Evolutionary conservation across 2,329 filamentous ascomycete genomes (phyloP).

Genomic region (Exophiala lecanii-corni): DNA sequence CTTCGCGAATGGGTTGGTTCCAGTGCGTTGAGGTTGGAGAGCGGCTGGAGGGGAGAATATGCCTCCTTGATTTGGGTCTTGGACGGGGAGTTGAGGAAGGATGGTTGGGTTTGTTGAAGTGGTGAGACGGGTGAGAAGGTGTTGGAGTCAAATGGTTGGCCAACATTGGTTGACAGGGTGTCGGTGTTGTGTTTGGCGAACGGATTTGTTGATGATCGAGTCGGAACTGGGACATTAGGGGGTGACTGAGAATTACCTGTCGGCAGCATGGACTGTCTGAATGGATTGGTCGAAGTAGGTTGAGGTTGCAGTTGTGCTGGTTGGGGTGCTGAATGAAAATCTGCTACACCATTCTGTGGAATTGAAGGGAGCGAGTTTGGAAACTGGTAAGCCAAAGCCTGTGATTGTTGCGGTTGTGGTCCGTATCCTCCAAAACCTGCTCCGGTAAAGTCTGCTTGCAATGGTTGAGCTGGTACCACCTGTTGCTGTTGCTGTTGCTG

Average conservation of each 20-base stretch:
- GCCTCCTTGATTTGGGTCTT: slow-evolving; percentile 15
- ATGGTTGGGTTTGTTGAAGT: slow-evolving; percentile 27
- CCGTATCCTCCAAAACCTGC: slow-evolving; percentile 81
- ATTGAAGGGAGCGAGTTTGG: slow-evolving; percentile 43
- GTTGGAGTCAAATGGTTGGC: slow-evolving; percentile 8
- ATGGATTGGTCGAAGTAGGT: slow-evolving; percentile 77
- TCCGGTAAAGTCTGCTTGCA: slow-evolving; percentile 59
- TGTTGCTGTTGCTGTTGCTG: slow-evolving; percentile 27
- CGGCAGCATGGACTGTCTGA: slow-evolving; percentile 83
- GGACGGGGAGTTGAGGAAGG: background rate
- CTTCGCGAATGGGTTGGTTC: slow-evolving; percentile 68
- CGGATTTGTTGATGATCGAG: slow-evolving; percentile 74
- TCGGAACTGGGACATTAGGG: slow-evolving; percentile 40
- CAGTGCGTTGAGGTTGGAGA: slow-evolving; percentile 57
- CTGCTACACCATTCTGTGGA: slow-evolving; percentile 45
- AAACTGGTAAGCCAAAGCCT: slow-evolving; percentile 33
- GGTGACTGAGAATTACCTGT: slow-evolving; percentile 37
- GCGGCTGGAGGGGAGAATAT: slow-evolving; percentile 31
- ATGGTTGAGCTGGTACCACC: slow-evolving; percentile 21
- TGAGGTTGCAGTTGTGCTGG: slow-evolving; percentile 38
- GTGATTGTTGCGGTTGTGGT: slow-evolving; percentile 56
- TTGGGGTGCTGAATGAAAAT: slow-evolving; percentile 41
- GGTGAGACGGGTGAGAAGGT: slow-evolving; percentile 36
- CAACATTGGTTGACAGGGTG: slow-evolving; percentile 10
- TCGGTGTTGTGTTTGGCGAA: slow-evolving; percentile 63